Evolutionary conservation across 768 basidiomycete species (phyloP).

Genomic region (Suillus weaverae): DNA sequence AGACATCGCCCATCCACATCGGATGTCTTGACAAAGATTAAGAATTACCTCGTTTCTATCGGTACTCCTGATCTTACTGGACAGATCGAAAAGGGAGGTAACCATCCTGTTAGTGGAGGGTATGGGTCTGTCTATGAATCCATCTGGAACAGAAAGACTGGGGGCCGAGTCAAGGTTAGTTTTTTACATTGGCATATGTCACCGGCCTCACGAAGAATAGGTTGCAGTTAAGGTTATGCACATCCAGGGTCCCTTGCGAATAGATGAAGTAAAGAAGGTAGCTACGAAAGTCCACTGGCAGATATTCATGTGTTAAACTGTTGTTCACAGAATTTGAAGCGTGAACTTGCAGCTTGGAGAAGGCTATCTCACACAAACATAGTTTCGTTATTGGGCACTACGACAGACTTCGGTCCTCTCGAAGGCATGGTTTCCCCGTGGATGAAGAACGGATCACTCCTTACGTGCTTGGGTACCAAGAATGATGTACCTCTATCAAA

Average conservation of each 20-base stretch:
- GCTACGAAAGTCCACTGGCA: not conserved
- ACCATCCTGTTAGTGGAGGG: not conserved
- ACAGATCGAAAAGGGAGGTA: not conserved
- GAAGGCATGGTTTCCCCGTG: not conserved
- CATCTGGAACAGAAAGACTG: not conserved
- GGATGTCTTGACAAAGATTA: not conserved
- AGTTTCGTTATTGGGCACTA: not conserved
- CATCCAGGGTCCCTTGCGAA: no score
- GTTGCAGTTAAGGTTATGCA: not conserved
- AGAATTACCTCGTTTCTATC: not conserved
- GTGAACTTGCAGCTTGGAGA: constrained; percentile 1
- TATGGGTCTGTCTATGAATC: not conserved
- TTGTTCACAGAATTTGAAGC: not conserved
- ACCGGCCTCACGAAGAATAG: not conserved
- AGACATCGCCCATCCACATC: not conserved
- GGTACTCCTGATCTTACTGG: not conserved
- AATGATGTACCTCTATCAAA: not conserved
- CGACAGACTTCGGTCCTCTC: not conserved
- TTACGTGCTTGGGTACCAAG: not conserved
- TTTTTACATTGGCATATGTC: not conserved
- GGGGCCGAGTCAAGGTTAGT: not conserved
- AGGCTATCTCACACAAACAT: not conserved
- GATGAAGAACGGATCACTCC: constrained; percentile 1
- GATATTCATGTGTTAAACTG: not conserved
- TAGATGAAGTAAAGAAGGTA: not conserved